These are phyloP conservation scores for Populus deltoides DNA, from an alignment of 345 rosid species.

Conservation along the genomic window DNA sequence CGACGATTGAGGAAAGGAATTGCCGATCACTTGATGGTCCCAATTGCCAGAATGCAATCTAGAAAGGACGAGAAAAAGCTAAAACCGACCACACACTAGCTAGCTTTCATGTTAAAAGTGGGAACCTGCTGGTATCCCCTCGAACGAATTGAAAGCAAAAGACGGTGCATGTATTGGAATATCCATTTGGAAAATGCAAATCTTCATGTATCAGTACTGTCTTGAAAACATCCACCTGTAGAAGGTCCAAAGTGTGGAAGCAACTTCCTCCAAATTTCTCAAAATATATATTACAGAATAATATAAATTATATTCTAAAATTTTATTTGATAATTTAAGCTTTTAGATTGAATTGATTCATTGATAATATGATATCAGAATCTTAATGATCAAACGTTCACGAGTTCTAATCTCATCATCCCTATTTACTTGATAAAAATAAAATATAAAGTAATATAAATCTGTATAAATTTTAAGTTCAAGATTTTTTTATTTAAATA, in stretches of 20 bases:
- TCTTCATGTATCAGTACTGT: not conserved
- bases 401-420: rapidly evolving
- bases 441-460: no score
- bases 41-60: not conserved
- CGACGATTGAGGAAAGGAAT: not conserved
- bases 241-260: not conserved
- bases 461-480: rapidly evolving
- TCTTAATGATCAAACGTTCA: rapidly evolving
- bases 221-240: not conserved
- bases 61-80: not conserved
- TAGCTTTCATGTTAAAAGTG: conserved; percentile 12
- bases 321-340: no score
- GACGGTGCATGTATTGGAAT: not conserved
- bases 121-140: conserved; percentile 14
- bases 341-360: no score
- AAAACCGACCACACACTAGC: conserved; percentile 7
- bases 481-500: rapidly evolving
- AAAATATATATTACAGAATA: no score
- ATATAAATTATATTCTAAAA: no score
- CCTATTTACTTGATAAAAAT: no score
- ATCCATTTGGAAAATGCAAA: not conserved
- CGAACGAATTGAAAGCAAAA: conserved; percentile 16
- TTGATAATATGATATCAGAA: no score
- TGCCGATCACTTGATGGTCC: not conserved
- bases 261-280: not conserved